phyloP scores from a whole-genome alignment of 495 filamentous ascomycete species.

The Penicillium ochrochloron region DNA sequence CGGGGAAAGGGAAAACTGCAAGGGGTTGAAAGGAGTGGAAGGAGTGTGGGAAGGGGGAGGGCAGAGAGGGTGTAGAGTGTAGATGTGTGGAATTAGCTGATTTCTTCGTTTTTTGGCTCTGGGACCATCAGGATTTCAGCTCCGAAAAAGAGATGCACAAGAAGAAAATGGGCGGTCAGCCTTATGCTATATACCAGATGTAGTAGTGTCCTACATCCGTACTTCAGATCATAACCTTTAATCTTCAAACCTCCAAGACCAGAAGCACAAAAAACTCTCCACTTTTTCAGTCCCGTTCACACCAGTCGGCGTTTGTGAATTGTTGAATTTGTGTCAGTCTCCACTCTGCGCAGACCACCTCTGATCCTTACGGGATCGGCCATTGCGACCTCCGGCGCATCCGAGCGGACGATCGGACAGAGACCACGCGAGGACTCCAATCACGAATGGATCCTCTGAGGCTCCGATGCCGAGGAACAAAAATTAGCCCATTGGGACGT shows the following conservation, averaged over 20 bases:
- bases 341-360: conserved; percentile 7
- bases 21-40: conserved; percentile 9
- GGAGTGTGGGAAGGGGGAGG: neutral
- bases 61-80: neutral
- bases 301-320: neutral
- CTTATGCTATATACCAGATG: conserved; percentile 14
- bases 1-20: conserved; percentile 2
- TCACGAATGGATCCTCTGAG: neutral
- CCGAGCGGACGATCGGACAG: conserved; percentile 18
- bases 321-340: neutral
- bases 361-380: conserved; percentile 20
- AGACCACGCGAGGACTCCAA: neutral
- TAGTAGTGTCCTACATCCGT: no score
- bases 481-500: conserved; percentile 4
- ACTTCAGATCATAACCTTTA: neutral
- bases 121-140: conserved; percentile 2
- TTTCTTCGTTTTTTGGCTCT: neutral
- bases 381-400: conserved; percentile 27
- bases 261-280: neutral
- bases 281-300: neutral
- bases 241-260: neutral
- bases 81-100: neutral
- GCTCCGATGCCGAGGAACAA: conserved; percentile 5
- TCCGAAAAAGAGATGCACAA: neutral
- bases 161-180: conserved; percentile 26